Conservation (phyloP, 305 asterid species). For the Coffea humblotiana region DNA sequence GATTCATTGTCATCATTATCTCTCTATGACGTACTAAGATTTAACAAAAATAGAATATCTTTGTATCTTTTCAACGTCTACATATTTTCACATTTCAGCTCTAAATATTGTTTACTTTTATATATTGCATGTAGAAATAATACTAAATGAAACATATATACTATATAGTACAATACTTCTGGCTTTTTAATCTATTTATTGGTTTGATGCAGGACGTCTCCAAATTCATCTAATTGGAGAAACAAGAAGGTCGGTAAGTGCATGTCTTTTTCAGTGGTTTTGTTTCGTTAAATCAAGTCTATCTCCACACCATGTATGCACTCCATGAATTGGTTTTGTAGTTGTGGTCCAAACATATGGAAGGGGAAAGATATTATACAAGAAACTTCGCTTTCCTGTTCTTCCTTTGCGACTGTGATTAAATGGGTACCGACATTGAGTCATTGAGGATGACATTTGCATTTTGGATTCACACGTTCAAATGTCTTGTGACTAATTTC, state of each 20-base stretch:
- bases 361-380: not conserved
- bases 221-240: conserved; percentile 4
- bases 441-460: not conserved
- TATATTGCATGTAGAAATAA: not conserved
- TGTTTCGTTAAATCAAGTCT: not conserved
- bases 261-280: conserved; percentile 15
- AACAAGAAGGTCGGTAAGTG: conserved; percentile 15
- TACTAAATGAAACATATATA: not conserved
- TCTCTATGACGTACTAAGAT: not conserved
- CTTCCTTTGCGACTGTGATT: not conserved
- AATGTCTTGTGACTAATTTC: not conserved
- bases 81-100: not conserved
- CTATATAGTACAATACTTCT: not conserved
- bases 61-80: not conserved
- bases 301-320: not conserved
- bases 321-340: not conserved
- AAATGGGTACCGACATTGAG: not conserved
- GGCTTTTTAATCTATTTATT: not conserved
- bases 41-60: not conserved
- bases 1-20: too few relatives aligned
- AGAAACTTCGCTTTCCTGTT: not conserved
- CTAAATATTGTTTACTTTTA: not conserved
- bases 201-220: not conserved
- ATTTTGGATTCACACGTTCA: not conserved
- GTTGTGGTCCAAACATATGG: conserved; percentile 9